Base-by-base conservation (phyloP, 352 stramenopile genomes). In the Saprolegnia diclina region DNA sequence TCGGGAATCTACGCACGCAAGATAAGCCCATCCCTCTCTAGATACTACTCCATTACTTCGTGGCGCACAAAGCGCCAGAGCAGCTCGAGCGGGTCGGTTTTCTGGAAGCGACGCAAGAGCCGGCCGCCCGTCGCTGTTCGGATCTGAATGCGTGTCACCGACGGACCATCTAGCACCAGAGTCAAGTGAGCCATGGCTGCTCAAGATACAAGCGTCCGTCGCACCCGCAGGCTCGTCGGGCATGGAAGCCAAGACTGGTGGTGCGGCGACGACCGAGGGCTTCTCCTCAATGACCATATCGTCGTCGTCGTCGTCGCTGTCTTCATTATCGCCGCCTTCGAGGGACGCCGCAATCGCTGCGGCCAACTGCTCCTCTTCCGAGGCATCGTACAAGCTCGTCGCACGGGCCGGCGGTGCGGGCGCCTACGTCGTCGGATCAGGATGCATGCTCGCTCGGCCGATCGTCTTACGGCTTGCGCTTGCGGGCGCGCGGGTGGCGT, bases 341-440 rank as follows among this genome's bases (percentile, higher is more conserved):
- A 94, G 74, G 11, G 86, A 94, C 10, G 82, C 86, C 19, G 82
- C 86, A 37, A 94, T 94, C 18, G 86, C 86, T 55, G 84, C 84
- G 55, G 82, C 83, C 14, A 94, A 65, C 56, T 94, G 80, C 37
- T 91, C 83, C 19, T 92, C 84, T 76, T 92, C 86, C 0, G 81
- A 87, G 0, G 76, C 79, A 44, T 90, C 82, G 44, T 77, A 14
- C 19, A 70, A 40, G 21, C 38, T 35, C 9, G 22, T 70, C 46
- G 21, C 14, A 24, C 44, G 65, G 22, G 62, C 18, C 64, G 62
- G 52, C 19, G 52, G 42, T 16, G 18, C 32, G 44, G 45, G 42
- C 42, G 29, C 29, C 29, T 35, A 35, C 29, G 29, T 35, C 29
- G 29, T 35, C 5, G 29, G 29, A 5, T 35, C 29, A 35, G 29